Percentiles rank a stretch among this genome's conserved stretches.
phyloP scores from a whole-genome alignment of 495 filamentous ascomycete species.

The Sabuloglossum arenarium region DNA sequence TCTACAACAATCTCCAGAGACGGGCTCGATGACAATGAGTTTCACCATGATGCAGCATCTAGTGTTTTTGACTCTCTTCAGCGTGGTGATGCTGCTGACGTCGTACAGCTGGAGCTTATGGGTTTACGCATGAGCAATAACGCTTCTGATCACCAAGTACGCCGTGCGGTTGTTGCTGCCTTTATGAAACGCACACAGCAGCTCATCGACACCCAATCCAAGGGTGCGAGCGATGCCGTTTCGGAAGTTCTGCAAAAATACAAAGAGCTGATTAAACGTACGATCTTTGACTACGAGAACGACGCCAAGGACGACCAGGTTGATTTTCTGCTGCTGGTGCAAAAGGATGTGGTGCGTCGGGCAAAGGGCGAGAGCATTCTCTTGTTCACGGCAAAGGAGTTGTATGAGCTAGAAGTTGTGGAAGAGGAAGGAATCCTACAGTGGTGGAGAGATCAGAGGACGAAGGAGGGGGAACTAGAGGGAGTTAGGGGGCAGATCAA shows the following conservation, averaged over 20 bases:
- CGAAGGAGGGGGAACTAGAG: constrained; percentile 40
- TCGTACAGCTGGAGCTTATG: constrained; percentile 76
- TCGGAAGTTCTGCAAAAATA: constrained; percentile 34
- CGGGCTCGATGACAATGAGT: constrained; percentile 37
- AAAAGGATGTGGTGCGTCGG: constrained; percentile 49
- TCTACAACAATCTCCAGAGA: constrained; percentile 6
- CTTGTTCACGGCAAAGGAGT: constrained; percentile 51
- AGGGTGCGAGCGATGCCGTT: constrained; percentile 37
- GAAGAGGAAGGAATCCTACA: constrained; percentile 74
- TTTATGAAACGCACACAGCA: constrained; percentile 66
- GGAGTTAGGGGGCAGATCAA: constrained; percentile 49
- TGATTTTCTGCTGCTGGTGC: constrained; percentile 62
- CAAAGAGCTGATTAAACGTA: constrained; percentile 33
- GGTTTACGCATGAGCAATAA: constrained; percentile 73
- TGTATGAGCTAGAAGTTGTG: constrained; percentile 67
- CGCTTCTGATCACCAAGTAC: constrained; percentile 70
- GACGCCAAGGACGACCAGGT: constrained; percentile 51
- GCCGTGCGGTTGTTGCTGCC: constrained; percentile 62
- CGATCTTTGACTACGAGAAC: constrained; percentile 34
- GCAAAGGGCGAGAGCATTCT: constrained; percentile 39
- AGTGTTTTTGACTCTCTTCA: constrained; percentile 69
- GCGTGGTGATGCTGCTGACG: constrained; percentile 53
- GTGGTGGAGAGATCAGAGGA: constrained; percentile 68
- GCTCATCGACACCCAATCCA: constrained; percentile 34
- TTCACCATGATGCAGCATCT: constrained; percentile 71